Base-by-base conservation (phyloP, 2,329 filamentous ascomycete genomes). In the Triangularia verruculosa region DNA sequence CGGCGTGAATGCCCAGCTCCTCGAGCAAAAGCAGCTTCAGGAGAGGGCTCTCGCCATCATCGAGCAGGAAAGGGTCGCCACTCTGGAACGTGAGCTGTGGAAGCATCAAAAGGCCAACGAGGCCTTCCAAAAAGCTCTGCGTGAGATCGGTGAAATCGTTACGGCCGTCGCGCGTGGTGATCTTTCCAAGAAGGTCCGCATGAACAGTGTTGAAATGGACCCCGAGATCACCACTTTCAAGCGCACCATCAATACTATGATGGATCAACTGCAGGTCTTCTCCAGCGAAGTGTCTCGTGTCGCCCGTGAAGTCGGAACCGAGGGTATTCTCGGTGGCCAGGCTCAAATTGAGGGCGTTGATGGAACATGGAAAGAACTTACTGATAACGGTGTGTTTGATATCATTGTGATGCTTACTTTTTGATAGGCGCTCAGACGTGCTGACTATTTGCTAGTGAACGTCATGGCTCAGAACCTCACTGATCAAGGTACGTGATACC, bases 61-160 rank as follows among this genome's bases (percentile, higher is more conserved):
- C 60, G 93, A 97, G 77, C 87, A 90, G 68, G 89, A 93, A 76
- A 93, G 95, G 70, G 94, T 98, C 68, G 89, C 91, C 61, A 89
- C 92, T 34, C 83, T 98, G 47, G 94, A 98, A 79, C 87, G 94
- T 64, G 95, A 99, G 78, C 83, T 99, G 64, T 93, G 91, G 82
- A 98, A 98, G 79, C 93, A 97, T 74, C 93, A 97, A 75, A 95
- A 97, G 78, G 95, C 96, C 74, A 99, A 99, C 77, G 89, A 97
- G 77, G 96, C 95, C 71, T 99, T 98, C 84, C 93, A 98, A 75
- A 98, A 98, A 78, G 95, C 95, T 11, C 80, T 99, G 32, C 88
- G 93, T 68, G 95, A 99, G 77, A 98, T 99, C 70, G 95, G 95
- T 71, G 95, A 94, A 74, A 98, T 99, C 71, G 92, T 98, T 72